These are phyloP conservation scores for Microsporum audouinii DNA, from an alignment of 2,329 filamentous ascomycete species.

Conservation along the genomic window DNA sequence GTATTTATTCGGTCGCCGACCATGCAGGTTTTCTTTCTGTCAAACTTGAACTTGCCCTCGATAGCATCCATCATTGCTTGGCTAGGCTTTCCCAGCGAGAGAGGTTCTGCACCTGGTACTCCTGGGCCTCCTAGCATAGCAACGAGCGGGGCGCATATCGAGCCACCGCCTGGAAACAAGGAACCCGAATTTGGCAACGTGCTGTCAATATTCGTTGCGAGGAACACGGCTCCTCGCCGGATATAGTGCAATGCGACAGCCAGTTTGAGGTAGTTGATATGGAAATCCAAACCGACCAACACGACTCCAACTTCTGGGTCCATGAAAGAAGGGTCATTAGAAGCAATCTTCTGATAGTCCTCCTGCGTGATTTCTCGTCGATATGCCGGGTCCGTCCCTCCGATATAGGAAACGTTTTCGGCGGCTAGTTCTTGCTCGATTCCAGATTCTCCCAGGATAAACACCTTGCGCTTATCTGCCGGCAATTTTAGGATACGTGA, in stretches of 20 bases:
- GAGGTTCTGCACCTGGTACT: constrained; percentile 47
- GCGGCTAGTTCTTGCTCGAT: constrained; percentile 78
- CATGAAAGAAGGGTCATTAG: constrained; percentile 56
- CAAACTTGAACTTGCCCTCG: constrained; percentile 86
- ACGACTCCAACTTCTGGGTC: constrained; percentile 87
- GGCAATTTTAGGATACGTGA: constrained; percentile 76
- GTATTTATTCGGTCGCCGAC: constrained; percentile 88
- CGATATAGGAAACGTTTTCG: constrained; percentile 68
- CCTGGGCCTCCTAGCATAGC: constrained; percentile 48
- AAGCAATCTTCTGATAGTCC: constrained; percentile 67
- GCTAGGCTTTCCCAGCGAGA: constrained; percentile 83
- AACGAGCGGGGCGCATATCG: constrained; percentile 63
- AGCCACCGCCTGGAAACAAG: constrained; percentile 85
- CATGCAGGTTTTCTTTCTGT: constrained; percentile 82
- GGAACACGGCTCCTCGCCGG: constrained; percentile 63
- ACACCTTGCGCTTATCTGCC: constrained; percentile 78
- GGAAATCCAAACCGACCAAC: constrained; percentile 81
- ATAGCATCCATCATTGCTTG: constrained; percentile 99
- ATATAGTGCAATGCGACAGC: constrained; percentile 79
- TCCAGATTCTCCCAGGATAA: constrained; percentile 79
- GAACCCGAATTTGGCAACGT: constrained; percentile 71
- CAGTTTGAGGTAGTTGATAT: constrained; percentile 90
- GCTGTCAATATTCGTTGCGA: constrained; percentile 88
- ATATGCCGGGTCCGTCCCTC: constrained; percentile 70
- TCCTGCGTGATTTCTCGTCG: constrained; percentile 67